Conservation (phyloP, 1,139 yeast genomes). For the Diutina mesorugosa region DNA sequence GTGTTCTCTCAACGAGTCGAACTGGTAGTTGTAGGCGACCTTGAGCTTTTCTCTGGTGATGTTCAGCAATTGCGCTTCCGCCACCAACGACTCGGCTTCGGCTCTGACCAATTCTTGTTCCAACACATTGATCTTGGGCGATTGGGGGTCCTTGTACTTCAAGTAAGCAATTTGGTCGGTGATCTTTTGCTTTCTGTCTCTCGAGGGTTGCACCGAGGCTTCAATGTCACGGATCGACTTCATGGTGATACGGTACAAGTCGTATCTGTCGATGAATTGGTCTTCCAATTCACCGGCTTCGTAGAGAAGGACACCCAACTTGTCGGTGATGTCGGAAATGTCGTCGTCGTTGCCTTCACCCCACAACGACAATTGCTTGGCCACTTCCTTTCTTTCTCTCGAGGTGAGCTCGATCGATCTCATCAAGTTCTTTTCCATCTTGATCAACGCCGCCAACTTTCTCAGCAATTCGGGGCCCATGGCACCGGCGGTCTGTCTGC, state of each 20-base stretch:
- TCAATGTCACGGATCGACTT: conserved; percentile 94
- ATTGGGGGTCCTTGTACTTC: conserved; percentile 96
- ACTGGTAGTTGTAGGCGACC: conserved; percentile 95
- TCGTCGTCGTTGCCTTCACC: conserved; percentile 98
- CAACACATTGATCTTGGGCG: conserved; percentile 86
- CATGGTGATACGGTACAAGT: conserved; percentile 91
- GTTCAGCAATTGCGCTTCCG: conserved; percentile 96
- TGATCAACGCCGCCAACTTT: conserved; percentile 79
- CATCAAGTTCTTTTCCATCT: conserved; percentile 94
- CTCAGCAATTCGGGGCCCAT: conserved; percentile 92
- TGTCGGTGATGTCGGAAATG: conserved; percentile 93
- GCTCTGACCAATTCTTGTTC: conserved; percentile 99
- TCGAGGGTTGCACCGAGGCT: conserved; percentile 94
- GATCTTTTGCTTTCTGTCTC: conserved; percentile 95
- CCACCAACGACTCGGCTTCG: conserved; percentile 96
- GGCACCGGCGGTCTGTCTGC: conserved; percentile 84
- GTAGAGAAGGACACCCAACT: conserved; percentile 87
- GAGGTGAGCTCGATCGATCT: conserved; percentile 89
- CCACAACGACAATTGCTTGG: conserved; percentile 92
- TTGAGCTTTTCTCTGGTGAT: conserved; percentile 96
- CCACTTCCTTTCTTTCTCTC: conserved; percentile 91
- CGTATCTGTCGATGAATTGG: conserved; percentile 94
- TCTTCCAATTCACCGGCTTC: conserved; percentile 98
- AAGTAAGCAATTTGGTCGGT: conserved; percentile 96
- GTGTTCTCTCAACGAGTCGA: conserved; percentile 92